Conservation (phyloP, 176 grass and related monocot species). For the Phyllostachys edulis region DNA sequence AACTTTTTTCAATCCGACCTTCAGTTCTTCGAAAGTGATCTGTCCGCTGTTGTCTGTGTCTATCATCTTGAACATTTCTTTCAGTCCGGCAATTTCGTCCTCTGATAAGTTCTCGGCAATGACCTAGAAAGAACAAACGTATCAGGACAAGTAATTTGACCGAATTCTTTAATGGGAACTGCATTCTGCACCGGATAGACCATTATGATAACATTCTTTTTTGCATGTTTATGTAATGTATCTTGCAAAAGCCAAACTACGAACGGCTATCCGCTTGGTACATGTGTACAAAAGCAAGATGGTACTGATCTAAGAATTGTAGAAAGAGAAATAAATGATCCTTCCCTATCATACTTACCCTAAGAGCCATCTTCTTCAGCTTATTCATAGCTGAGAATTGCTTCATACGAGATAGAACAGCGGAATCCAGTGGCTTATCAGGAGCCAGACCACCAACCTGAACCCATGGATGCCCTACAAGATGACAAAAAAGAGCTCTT, state of each 20-base stretch:
- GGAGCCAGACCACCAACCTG: slow-evolving; percentile 79
- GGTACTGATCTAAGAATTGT: background rate
- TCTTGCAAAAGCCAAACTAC: slow-evolving; percentile 9
- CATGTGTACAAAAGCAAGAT: slow-evolving; percentile 16
- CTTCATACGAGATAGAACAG: slow-evolving; percentile 88
- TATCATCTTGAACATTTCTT: slow-evolving; percentile 95
- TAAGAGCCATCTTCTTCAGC: slow-evolving; percentile 88
- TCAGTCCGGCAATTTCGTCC: slow-evolving; percentile 82
- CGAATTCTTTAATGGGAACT: background rate
- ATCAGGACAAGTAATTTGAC: slow-evolving; percentile 1
- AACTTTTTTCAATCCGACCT: slow-evolving; percentile 67
- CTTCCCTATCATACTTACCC: slow-evolving; percentile 48
- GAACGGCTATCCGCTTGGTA: background rate
- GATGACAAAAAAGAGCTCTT: background rate
- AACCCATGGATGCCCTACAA: slow-evolving; percentile 86
- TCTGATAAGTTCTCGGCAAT: slow-evolving; percentile 79
- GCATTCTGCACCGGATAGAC: background rate
- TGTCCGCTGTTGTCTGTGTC: slow-evolving; percentile 69
- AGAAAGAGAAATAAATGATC: background rate
- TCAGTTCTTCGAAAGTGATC: slow-evolving; percentile 86
- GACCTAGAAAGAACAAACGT: slow-evolving; percentile 42
- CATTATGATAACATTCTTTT: background rate
- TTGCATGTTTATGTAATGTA: background rate
- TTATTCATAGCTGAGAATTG: slow-evolving; percentile 95
- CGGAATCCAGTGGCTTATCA: slow-evolving; percentile 82